Evolutionary conservation across 1,139 yeast species (phyloP).

Genomic region (Kodamaea ohmeri): DNA sequence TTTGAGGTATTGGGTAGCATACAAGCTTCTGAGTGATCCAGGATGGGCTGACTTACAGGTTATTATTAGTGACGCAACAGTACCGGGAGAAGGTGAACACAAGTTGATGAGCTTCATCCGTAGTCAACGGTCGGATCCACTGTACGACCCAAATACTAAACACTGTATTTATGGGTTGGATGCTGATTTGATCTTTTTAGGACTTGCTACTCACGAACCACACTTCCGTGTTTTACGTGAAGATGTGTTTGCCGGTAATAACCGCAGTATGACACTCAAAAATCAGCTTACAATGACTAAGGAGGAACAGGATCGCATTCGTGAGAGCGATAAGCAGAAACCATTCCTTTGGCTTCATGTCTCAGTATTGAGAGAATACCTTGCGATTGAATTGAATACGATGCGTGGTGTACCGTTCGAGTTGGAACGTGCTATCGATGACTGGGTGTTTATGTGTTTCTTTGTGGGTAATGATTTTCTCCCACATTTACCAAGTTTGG

Average conservation of each 20-base stretch:
- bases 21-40: slow-evolving; percentile 80
- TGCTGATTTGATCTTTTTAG: slow-evolving; percentile 96
- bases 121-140: slow-evolving; percentile 78
- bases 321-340: slow-evolving; percentile 62
- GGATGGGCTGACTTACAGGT: slow-evolving; percentile 88
- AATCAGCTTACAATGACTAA: slow-evolving; percentile 59
- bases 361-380: slow-evolving; percentile 81
- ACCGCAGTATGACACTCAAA: slow-evolving; percentile 45
- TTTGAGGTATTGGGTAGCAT: slow-evolving; percentile 84
- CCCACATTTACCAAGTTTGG: slow-evolving; percentile 93
- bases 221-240: slow-evolving; percentile 92
- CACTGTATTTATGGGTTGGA: slow-evolving; percentile 97
- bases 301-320: slow-evolving; percentile 53
- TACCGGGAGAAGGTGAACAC: slow-evolving; percentile 99
- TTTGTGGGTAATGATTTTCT: slow-evolving; percentile 98
- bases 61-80: slow-evolving; percentile 90
- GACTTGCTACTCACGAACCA: slow-evolving; percentile 95
- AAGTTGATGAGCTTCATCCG: slow-evolving; percentile 94
- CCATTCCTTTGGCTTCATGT: slow-evolving; percentile 96
- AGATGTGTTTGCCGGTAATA: slow-evolving; percentile 81
- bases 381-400: slow-evolving; percentile 74
- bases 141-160: slow-evolving; percentile 81
- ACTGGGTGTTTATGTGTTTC: slow-evolving; percentile 98
- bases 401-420: slow-evolving; percentile 79
- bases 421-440: slow-evolving; percentile 93